Base-by-base conservation (phyloP, 345 rosid species). In the Geranium brycei region DNA sequence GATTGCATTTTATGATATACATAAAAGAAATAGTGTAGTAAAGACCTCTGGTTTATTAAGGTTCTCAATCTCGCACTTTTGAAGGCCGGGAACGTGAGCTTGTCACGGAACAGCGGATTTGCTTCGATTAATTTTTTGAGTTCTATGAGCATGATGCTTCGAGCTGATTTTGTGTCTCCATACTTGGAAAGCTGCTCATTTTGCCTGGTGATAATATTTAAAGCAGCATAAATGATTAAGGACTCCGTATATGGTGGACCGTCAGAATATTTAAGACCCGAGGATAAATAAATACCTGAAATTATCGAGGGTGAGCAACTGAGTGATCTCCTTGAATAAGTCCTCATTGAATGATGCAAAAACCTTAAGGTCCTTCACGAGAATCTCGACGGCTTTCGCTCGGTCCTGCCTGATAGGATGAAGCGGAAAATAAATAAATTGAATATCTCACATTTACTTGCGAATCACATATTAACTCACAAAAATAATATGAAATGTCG, bases 151-250 rank as follows among this genome's bases (percentile, higher is more conserved):
- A 90, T 81, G 62, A 84, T 84, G 68, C 58, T 68, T 62, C 95
- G 75, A 70, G 95, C 95, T 3, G 90, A 81, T 74, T 82, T 85
- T 15, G 91, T 84, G 64, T 90, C 95, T 19, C 95, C 88, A 53
- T 90, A 87, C 71, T 82, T 85, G 0, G 97, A 87, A 61, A 90
- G 90, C 81, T 87, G 90, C 71, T 85, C 89, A 74, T 87, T 84
- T 76, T 85, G 81, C 82, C 97, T 90, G 79, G 70, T 51, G 30
- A 66, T 14, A 7, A 64, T 62, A 8, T 30, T 61, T 68, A n/a
- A 62, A 17, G 41, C 15, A 13, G 12, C 53, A 47, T 13, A 47
- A 11, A 13, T 35, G 53, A 47, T 47, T 13, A 6, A 47, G 53
- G 15, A 3, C 53, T 47, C 7, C 1, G 53, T 47, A 11, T 13